Conservation (phyloP, 352 stramenopile genomes). For the Pythium myriotylum region DNA sequence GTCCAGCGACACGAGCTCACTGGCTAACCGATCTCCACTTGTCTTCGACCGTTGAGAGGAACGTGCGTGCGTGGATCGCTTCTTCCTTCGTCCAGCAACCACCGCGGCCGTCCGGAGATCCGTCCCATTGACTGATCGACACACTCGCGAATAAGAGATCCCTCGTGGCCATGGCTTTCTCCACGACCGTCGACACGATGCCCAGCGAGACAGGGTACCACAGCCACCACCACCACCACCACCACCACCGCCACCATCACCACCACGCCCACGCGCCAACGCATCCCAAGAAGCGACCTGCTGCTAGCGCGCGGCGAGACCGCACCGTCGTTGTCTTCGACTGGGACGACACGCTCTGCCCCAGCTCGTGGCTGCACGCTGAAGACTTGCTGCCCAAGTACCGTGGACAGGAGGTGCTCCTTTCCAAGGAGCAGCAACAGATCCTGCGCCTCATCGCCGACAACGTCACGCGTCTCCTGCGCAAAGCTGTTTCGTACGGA, state of each 20-base stretch:
- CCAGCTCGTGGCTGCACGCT: conserved; percentile 81
- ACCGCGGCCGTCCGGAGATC: conserved; percentile 4
- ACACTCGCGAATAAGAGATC: conserved; percentile 8
- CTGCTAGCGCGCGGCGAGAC: conserved; percentile 48
- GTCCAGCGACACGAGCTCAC: neutral
- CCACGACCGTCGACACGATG: conserved; percentile 31
- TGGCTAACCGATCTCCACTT: conserved; percentile 21
- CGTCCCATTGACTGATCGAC: conserved; percentile 16
- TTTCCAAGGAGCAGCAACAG: conserved; percentile 57
- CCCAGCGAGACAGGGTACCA: conserved; percentile 16
- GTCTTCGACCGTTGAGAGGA: conserved; percentile 24
- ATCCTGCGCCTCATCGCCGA: conserved; percentile 61
- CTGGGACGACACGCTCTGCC: conserved; percentile 89
- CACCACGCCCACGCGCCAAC: conserved; percentile 20
- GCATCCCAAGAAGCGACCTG: conserved; percentile 24
- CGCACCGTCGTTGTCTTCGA: conserved; percentile 87
- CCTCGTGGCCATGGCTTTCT: conserved; percentile 38
- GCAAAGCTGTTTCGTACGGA: conserved; percentile 75
- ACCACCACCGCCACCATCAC: conserved; percentile 13
- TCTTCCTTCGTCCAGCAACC: conserved; percentile 15
- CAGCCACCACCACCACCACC: conserved; percentile 15
- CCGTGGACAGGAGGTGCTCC: conserved; percentile 67
- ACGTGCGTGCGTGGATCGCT: conserved; percentile 23
- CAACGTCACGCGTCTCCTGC: conserved; percentile 64
- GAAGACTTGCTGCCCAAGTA: conserved; percentile 82